Base-by-base conservation (phyloP, 805 yeast species). In the Yarrowia hollandica region DNA sequence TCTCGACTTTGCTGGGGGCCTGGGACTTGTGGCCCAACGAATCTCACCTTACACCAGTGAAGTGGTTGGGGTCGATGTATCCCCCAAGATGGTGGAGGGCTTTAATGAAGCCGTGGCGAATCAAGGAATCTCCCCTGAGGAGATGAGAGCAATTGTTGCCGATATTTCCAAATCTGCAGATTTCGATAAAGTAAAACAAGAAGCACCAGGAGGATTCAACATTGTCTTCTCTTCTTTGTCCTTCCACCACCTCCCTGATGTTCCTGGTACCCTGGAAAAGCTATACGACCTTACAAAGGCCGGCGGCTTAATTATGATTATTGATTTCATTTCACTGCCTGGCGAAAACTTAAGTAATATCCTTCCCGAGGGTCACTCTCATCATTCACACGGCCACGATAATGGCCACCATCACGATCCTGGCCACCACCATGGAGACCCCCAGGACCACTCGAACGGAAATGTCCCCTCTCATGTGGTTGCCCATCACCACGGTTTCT, bases 1-100 rank as follows among this genome's bases (percentile, higher is more conserved):
- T 1, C 62, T 67, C 10, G 69, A 67, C 35, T 67, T 67, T 56
- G 69, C 65, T 3, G 65, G 69, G 34, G 69, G 69, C 0, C 61
- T 64, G 2, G 69, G 69, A 11, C 48, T 63, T 14, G 44, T 67
- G 6, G 55, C 62, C 16, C 63, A 62, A 42, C 35, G 46, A 14
- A 38, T 67, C 42, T 66, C 68, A 2, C 62, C 62, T 3, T 46
- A 64, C 30, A 60, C 62, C 18, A 54, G 37, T 12, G 23, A 50
- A 35, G 58, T 67, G n/a, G 64, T 66, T 5, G 69, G 69, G 2
- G 60, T 65, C 10, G 69, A 67, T 52, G 61, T 66, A n/a, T 61
- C 69, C 2, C 61, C 62, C 6, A 62, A 50, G 12, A 63, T 64
- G 67, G 63, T 67, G 22, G 62, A 59, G 7, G 54, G 57, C 22